Evolutionary conservation across 2,329 filamentous ascomycete species (phyloP), one percentile per base, ranked within the genome.

Genomic region (Gremmenia infestans): DNA sequence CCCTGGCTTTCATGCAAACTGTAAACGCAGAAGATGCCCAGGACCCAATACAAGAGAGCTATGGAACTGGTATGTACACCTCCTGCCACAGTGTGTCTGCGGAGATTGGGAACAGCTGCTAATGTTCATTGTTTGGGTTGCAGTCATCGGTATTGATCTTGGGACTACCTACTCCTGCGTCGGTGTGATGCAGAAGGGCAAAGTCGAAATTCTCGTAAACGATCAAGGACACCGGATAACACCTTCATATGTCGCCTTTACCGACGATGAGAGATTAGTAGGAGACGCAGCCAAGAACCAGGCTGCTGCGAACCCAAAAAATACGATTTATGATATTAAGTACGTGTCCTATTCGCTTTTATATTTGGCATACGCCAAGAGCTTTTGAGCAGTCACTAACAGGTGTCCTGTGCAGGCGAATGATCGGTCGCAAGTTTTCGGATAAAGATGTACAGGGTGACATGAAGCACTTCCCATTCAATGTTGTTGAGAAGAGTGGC

Each of bases 281-380:
- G 94, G 94, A 82, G 94, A 99, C 76, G 91, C 94, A 70, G 91
- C 91, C 70, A 96, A 96, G 87, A 95, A 96, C 79, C 91, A 96
- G 81, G 91, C 89, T 71, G 86, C 89, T 61, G 76, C 85, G 55
- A 93, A 93, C 81, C 89, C 89, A 47, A 76, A 70, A 66, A 83
- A 86, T 71, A 93, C 89, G 52, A 82, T 93, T 72, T 93, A 80
- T 71, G 89, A 93, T 70, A 79, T 91, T 77, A 94, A 93, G 89
- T 91, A 76, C 82, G 87, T 78, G n/a, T 37, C 35, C 40, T 36
- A 48, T 48, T 53, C 48, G 52, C 22, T 11, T n/a, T 48, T 42
- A 32, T 32, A 12, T 23, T 46, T 46, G 57, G 49, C 50, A 55
- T 39, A 53, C 56, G 55, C 53, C 47, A 28, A 56, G 11, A 11